These are phyloP conservation scores for Auricularia cornea DNA, from an alignment of 768 basidiomycete species.

Conservation along the genomic window DNA sequence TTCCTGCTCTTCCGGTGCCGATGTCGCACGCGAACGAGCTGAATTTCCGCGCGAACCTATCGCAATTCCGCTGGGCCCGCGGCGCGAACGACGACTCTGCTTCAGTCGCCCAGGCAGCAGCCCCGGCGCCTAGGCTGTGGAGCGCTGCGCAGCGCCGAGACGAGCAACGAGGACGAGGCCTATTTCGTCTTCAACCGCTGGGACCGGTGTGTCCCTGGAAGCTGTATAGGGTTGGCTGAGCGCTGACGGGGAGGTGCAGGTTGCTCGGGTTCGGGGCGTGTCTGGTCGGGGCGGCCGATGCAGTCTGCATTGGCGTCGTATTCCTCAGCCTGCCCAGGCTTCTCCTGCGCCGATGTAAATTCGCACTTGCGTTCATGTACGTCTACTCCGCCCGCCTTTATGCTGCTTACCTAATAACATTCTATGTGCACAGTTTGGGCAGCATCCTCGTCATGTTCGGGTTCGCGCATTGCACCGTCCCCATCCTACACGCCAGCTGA, in stretches of 20 bases:
- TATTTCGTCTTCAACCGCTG: slow-evolving; percentile 88
- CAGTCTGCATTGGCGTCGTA: slow-evolving; percentile 90
- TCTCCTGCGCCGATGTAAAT: slow-evolving; percentile 70
- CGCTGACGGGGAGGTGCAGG: slow-evolving; percentile 29
- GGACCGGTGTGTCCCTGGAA: slow-evolving; percentile 64
- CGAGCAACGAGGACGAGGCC: slow-evolving; percentile 91
- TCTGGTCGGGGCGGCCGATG: slow-evolving; percentile 76
- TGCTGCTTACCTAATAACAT: too few relatives aligned
- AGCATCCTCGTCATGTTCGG: slow-evolving; percentile 95
- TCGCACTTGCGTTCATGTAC: slow-evolving; percentile 70
- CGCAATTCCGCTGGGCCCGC: slow-evolving; percentile 81
- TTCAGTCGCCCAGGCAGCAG: slow-evolving; percentile 15
- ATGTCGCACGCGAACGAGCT: slow-evolving; percentile 53
- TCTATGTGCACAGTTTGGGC: slow-evolving; percentile 42
- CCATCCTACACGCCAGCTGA: slow-evolving; percentile 38
- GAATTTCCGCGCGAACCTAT: slow-evolving; percentile 63
- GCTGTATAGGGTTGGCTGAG: not conserved
- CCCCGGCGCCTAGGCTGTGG: slow-evolving; percentile 20
- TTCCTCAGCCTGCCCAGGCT: slow-evolving; percentile 75
- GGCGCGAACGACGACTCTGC: slow-evolving; percentile 68
- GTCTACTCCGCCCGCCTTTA: too few relatives aligned
- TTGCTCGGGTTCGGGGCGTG: slow-evolving; percentile 88
- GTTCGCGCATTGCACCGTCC: slow-evolving; percentile 31
- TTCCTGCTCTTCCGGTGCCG: too few relatives aligned
- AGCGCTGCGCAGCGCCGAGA: slow-evolving; percentile 65